Percentiles rank a stretch among this genome's conserved stretches.
These are phyloP conservation scores for Pythium apleroticum DNA, from an alignment of 352 stramenopile species.

Conservation along the genomic window DNA sequence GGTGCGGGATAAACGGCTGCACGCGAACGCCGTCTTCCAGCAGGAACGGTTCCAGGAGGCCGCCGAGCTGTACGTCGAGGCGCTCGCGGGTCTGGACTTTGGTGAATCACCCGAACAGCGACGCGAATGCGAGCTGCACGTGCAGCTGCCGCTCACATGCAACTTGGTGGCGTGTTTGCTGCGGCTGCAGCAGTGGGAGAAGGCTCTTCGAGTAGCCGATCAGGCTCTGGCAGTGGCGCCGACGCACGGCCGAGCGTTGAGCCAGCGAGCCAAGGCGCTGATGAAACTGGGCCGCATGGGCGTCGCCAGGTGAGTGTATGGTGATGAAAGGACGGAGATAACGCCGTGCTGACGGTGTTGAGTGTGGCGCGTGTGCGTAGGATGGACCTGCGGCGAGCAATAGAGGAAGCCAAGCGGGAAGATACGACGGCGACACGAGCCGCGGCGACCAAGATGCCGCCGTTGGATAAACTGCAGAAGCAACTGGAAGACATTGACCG, in stretches of 20 bases:
- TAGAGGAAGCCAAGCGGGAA: constrained; percentile 18
- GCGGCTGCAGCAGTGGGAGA: constrained; percentile 74
- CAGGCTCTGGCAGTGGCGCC: constrained; percentile 53
- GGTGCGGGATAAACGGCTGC: constrained; percentile 39
- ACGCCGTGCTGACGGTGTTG: background rate
- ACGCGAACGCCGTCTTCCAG: constrained; percentile 60
- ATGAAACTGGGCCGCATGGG: constrained; percentile 50
- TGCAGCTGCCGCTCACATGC: constrained; percentile 76
- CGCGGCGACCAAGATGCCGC: background rate
- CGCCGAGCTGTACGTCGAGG: constrained; percentile 67
- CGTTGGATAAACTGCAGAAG: constrained; percentile 37
- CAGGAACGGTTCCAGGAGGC: constrained; percentile 43
- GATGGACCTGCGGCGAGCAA: constrained; percentile 38
- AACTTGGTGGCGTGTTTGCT: constrained; percentile 79
- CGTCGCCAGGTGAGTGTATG: constrained; percentile 45
- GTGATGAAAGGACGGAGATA: background rate
- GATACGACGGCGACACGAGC: background rate
- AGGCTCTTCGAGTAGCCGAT: constrained; percentile 57
- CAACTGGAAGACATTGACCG: constrained; percentile 55
- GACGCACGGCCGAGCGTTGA: constrained; percentile 49
- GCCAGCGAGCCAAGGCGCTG: constrained; percentile 64
- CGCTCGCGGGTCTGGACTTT: constrained; percentile 70
- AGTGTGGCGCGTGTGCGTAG: constrained; percentile 32
- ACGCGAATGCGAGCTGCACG: constrained; percentile 39
- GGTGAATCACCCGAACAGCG: constrained; percentile 37